phyloP scores from a whole-genome alignment of 1,284 basidiomycete species.

The Volvariella volvacea region DNA sequence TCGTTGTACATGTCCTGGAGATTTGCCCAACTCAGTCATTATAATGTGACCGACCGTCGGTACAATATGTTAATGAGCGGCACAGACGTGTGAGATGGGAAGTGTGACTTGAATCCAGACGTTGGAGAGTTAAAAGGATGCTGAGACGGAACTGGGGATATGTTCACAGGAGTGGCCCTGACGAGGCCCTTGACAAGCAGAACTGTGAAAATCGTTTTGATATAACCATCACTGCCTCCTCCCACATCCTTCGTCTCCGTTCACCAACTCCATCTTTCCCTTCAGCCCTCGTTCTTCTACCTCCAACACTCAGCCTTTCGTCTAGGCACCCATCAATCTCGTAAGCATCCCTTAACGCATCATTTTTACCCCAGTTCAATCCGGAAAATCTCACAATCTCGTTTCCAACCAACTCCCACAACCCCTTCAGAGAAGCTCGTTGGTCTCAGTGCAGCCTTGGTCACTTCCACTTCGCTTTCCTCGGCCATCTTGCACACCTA shows the following conservation, averaged over 20 bases:
- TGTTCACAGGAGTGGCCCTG: slow-evolving; percentile 23
- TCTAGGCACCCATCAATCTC: no score
- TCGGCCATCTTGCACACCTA: neutral
- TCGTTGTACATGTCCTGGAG: neutral
- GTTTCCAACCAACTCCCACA: slow-evolving; percentile 6
- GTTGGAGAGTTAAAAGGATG: no score
- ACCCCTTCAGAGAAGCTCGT: neutral
- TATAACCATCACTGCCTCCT: slow-evolving; percentile 16
- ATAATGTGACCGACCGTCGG: no score
- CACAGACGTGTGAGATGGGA: no score
- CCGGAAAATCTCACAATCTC: slow-evolving; percentile 2
- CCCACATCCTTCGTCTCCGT: slow-evolving; percentile 9
- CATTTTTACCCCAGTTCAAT: slow-evolving; percentile 2
- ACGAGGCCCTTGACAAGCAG: slow-evolving; percentile 16
- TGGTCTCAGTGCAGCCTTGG: neutral
- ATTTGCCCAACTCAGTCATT: no score
- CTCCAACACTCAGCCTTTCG: neutral
- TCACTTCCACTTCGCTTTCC: neutral
- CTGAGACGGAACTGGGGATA: no score
- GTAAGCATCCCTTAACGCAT: no score
- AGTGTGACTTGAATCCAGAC: no score
- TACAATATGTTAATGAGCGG: no score
- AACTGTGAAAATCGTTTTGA: slow-evolving; percentile 22
- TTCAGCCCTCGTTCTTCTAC: slow-evolving; percentile 5
- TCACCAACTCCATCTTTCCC: slow-evolving; percentile 8